Base-by-base conservation (phyloP, 129 eudicot species). In the Centella asiatica region DNA sequence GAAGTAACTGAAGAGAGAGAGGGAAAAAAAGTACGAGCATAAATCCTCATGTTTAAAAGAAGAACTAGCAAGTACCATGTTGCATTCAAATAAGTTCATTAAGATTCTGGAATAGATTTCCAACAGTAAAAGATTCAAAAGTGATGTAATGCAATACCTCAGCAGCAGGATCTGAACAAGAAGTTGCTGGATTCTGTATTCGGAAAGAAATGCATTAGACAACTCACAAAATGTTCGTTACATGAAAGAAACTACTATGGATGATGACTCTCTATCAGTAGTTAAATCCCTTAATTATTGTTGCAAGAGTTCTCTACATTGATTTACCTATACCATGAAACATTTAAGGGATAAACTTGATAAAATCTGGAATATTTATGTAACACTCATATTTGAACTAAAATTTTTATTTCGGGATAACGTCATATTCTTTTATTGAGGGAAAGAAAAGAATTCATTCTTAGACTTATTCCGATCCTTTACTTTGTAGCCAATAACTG, bases 91-190 rank as follows among this genome's bases (percentile, higher is more conserved):
- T 28, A 47, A 22, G 20, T 20, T 26, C 19, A 63, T n/a, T n/a
- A n/a, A n/a, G n/a, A n/a, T 54, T 17, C 55, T 0, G 7, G 28
- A 17, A 28, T 8, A 62, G 25, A 62, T 23, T 25, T 60, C 26
- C n/a, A 44, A 57, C 2, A 27, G 36, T 2, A 57, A 19, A 57
- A 7, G n/a, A 57, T 57, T 24, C 27, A 57, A 28, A 9, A 32
- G 22, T 17, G 63, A 57, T n/a, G 6, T 20, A 12, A 44, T 32
- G 32, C 27, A 60, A 44, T 78, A 87, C 95, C 89, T 84, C 82
- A 36, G 86, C 74, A 42, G 75, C 79, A 61, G 94, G 84, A 72
- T 84, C 95, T 53, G 93, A 79, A 71, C 95, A 87, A 64, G 93
- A 87, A 26, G 89, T 74, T 74, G 60, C 84, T 46, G 49, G 62